Conservation (phyloP, 1,284 basidiomycete species). For the Trametes hirsuta region DNA sequence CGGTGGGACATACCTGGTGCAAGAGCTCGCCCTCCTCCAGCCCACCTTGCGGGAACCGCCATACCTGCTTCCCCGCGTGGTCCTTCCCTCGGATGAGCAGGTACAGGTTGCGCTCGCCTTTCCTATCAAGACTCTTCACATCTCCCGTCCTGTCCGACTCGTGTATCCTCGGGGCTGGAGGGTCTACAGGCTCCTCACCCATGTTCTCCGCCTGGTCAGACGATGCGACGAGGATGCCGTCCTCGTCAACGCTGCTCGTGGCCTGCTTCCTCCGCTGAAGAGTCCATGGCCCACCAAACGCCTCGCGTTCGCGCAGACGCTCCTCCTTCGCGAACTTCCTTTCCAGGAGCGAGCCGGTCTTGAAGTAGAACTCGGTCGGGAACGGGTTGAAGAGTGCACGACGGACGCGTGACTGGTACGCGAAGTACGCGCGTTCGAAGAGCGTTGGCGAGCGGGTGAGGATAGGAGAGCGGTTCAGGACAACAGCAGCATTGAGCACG, state of each 20-base stretch:
- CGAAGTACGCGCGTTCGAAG: conserved; percentile 86
- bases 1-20: conserved; percentile 56
- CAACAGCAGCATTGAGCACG: conserved; percentile 54
- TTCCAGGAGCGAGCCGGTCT: conserved; percentile 87
- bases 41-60: conserved; percentile 82
- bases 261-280: conserved; percentile 17
- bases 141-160: conserved; percentile 66
- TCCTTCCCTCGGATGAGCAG: conserved; percentile 68
- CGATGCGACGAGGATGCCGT: conserved; percentile 41
- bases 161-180: conserved; percentile 50
- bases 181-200: conserved; percentile 55
- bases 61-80: conserved; percentile 55
- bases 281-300: conserved; percentile 56
- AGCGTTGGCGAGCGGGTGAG: conserved; percentile 76
- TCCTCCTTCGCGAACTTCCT: conserved; percentile 80
- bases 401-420: conserved; percentile 84
- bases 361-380: conserved; percentile 93
- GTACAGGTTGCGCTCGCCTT: conserved; percentile 86
- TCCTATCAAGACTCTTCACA: conserved; percentile 78
- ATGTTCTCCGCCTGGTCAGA: conserved; percentile 48
- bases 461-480: conserved; percentile 86
- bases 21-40: conserved; percentile 67
- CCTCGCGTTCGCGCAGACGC: conserved; percentile 65
- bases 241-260: conserved; percentile 46
- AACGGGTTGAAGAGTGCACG: conserved; percentile 90